Evolutionary conservation across 176 grass and related monocot genomes (phyloP), one percentile per base, ranked within the genome.

Genomic region (Urochloa ruziziensis): DNA sequence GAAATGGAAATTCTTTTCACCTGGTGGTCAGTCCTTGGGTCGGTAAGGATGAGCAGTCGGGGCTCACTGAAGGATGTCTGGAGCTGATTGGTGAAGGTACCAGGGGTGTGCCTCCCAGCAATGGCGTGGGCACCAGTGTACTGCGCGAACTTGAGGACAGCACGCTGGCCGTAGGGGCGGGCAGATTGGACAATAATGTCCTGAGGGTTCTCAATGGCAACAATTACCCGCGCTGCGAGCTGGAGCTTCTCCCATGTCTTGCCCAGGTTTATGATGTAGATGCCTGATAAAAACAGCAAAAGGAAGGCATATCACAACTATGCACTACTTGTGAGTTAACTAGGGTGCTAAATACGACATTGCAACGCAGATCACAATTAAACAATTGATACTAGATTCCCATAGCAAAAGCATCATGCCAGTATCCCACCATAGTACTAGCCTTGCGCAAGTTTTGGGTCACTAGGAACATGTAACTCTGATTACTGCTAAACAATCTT

Each of bases 181-280:
- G 94, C 94, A 1, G 94, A 97, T 70, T 97, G 94, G 48, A 97
- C 94, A 32, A 97, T 97, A 18, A 97, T 97, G 74, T 97, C 94
- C 75, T 94, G 87, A 1, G 94, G 94, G 75, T 97, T 97, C 89
- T 97, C 94, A 21, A 97, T 92, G 67, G 91, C 92, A 21, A 94
- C 94, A 3, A 97, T 97, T 43, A 97, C 94, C 62, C 92, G 88
- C 2, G 94, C 94, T 3, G 94, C 94, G 25, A 94, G 88, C 86
- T 88, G 83, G 51, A 97, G 90, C 80, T 97, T 97, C 54, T 97
- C 94, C 94, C 94, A 97, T 30, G 94, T 94, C 82, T 90, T 97
- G 25, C 91, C 91, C 60, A 97, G 82, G 34, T 94, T 97, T 53
- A 97, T 97, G 61, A 97, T 94, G 83, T 88, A 94, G 85, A 97